phyloP scores from a whole-genome alignment of 345 rosid species.

The Cardiospermum halicacabum region DNA sequence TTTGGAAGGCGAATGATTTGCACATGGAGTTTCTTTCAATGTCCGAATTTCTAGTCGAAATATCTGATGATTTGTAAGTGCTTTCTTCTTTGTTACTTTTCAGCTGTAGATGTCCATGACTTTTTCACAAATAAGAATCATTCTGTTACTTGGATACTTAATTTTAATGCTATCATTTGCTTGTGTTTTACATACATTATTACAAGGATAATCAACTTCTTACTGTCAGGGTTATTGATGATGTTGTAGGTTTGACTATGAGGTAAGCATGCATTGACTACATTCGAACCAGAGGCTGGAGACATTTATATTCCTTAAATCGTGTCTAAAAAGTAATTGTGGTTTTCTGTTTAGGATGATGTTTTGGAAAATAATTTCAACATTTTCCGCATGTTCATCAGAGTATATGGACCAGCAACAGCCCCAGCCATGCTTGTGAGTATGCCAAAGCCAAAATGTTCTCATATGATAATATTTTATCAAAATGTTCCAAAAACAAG shows the following conservation, averaged over 20 bases:
- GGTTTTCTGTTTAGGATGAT: conserved; percentile 55
- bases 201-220: conserved; percentile 24
- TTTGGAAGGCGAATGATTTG: conserved; percentile 69
- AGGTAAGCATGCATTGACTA: conserved; percentile 39
- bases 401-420: conserved; percentile 58
- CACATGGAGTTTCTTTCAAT: conserved; percentile 83
- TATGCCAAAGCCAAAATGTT: too few relatives aligned
- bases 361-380: conserved; percentile 78
- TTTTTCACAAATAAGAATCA: conserved; percentile 3
- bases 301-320: not conserved
- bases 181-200: conserved; percentile 1
- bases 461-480: too few relatives aligned
- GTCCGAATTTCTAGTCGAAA: conserved; percentile 84
- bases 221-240: conserved; percentile 13
- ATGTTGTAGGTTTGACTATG: conserved; percentile 67
- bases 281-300: not conserved
- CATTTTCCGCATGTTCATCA: conserved; percentile 72
- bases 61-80: conserved; percentile 80
- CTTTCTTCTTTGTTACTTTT: conserved; percentile 4
- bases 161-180: conserved; percentile 16
- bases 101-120: not conserved
- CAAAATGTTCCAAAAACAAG: not conserved
- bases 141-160: conserved; percentile 10
- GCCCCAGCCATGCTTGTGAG: conserved; percentile 76
- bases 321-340: not conserved